Evolutionary conservation across 768 basidiomycete species (phyloP).

Genomic region (Lactifluus volemus): DNA sequence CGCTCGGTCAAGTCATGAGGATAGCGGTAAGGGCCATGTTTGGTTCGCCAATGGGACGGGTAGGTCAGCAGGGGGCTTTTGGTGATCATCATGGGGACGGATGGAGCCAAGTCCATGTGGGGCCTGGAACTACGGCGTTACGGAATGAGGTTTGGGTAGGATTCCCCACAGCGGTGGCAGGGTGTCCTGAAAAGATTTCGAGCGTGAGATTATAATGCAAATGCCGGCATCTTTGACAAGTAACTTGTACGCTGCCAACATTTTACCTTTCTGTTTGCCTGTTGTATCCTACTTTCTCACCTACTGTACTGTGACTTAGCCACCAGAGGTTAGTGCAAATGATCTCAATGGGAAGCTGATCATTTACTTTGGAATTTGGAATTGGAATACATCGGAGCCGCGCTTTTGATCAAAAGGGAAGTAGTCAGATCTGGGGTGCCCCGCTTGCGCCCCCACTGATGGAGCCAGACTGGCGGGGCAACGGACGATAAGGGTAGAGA

Average conservation of each 20-base stretch:
- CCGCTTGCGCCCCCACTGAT: not conserved
- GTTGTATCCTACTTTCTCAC: not conserved
- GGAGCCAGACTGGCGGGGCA: conserved; percentile 9
- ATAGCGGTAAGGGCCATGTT: not conserved
- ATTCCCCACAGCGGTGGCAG: conserved; percentile 1
- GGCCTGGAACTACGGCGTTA: conserved; percentile 11
- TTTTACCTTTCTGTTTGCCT: not conserved
- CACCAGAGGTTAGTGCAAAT: too few species aligned
- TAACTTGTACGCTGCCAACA: not conserved
- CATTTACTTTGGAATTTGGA: not conserved
- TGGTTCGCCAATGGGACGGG: not conserved
- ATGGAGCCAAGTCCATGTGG: conserved; percentile 5
- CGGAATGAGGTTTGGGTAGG: not conserved
- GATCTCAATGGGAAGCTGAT: not conserved
- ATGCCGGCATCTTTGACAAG: conserved; percentile 2
- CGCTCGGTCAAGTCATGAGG: conserved; percentile 10
- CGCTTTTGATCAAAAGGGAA: not conserved
- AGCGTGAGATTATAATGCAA: conserved; percentile 1
- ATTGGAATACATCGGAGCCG: not conserved
- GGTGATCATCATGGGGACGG: conserved; percentile 9
- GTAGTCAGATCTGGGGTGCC: conserved; percentile 10
- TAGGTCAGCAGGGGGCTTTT: conserved; percentile 3
- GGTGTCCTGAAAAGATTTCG: not conserved
- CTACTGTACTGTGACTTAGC: not conserved
- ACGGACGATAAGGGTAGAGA: conserved; percentile 12